Base-by-base conservation (phyloP, 306 rosid genomes). In the Quercus berberidifolia region DNA sequence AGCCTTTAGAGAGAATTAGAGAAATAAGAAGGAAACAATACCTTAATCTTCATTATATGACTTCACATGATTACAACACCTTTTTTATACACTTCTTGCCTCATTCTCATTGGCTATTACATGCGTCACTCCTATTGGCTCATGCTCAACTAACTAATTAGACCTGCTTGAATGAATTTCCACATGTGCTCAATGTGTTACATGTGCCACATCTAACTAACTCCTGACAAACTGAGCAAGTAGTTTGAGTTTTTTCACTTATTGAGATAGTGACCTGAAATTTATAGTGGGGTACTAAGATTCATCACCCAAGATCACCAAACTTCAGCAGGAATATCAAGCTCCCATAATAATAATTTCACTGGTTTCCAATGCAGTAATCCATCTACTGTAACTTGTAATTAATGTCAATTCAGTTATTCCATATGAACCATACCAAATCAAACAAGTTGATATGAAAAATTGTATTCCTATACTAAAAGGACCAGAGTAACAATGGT, bases 371-470 rank as follows among this genome's bases (percentile, higher is more conserved):
- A 15, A 63, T 28, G 43, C 38, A 14, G 28, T 26, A 26, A 2
- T 30, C 43, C 69, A 63, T 63, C 69, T 63, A 30, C 18, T 15
- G 13, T 63, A 26, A 5, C 18, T 63, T 63, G 38, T 26, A 30
- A 63, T 14, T 63, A 5, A 30, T 26, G 38, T 63, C 1, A 1
- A 28, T 30, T 82, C 41, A 64, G 74, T 74, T 60, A 77, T 43
- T 38, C 8, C 28, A 25, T 49, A 49, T 12, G 54, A 11, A 49
- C 4, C 54, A 49, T 30, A 55, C 67, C 58, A 69, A 74, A 70
- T 62, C 83, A 70, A 55, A 59, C 38, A 43, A 55, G 69, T 69
- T 41, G 74, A 73, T 55, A 7, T 41, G 23, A 65, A 52, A 77
- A 72, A 54, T 7, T 30, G 55, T 51, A 33, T 64, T 43, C 49